These are phyloP conservation scores for Breynia disticha DNA, from an alignment of 441 rosid genomes.

Conservation along the genomic window DNA sequence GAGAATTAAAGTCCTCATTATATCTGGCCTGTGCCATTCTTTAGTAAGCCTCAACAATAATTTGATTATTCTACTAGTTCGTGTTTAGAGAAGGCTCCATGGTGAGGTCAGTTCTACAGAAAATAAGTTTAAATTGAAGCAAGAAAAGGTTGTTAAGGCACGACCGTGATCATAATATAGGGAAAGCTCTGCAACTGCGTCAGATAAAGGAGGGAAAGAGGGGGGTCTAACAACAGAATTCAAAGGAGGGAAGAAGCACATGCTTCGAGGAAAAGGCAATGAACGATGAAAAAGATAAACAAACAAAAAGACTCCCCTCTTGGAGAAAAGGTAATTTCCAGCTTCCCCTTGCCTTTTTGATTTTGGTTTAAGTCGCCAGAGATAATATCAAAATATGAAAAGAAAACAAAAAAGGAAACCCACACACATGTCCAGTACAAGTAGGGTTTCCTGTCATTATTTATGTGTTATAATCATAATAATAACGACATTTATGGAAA, in stretches of 20 bases:
- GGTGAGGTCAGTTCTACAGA: too few relatives aligned
- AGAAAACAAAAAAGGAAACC: conserved; percentile 1
- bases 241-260: conserved; percentile 11
- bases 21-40: too few relatives aligned
- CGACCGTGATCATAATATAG: neutral
- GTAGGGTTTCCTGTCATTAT: neutral
- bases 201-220: neutral
- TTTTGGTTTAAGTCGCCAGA: conserved; percentile 15
- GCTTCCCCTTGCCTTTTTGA: conserved; percentile 11
- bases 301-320: neutral
- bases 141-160: too few relatives aligned
- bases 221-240: neutral
- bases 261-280: conserved; percentile 5
- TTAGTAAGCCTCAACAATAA: too few relatives aligned
- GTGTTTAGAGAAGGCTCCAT: too few relatives aligned
- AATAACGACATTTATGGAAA: too few relatives aligned
- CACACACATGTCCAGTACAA: neutral
- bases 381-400: neutral
- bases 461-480: too few relatives aligned
- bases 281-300: conserved; percentile 1
- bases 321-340: conserved; percentile 7
- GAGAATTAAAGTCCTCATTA: too few relatives aligned
- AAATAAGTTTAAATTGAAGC: too few relatives aligned
- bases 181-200: neutral
- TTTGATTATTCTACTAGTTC: too few relatives aligned